phyloP scores from a whole-genome alignment of 345 rosid genomes.

The Camelina hispida region DNA sequence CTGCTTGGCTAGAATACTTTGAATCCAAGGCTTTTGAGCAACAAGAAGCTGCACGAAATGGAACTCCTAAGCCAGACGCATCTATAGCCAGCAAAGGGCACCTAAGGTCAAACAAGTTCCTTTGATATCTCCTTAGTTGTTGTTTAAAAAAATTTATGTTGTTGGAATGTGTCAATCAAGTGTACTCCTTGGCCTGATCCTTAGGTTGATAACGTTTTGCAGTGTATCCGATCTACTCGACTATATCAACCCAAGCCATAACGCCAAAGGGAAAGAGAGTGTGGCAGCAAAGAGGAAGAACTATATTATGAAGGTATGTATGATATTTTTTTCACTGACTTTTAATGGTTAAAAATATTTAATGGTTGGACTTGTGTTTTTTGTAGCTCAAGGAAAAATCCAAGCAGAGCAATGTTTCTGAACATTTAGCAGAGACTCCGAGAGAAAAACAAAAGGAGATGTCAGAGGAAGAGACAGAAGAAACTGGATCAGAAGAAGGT shows the following conservation, averaged over 20 bases:
- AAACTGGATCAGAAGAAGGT: constrained; percentile 50
- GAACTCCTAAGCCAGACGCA: constrained; percentile 96
- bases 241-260: constrained; percentile 89
- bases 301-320: constrained; percentile 67
- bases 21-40: constrained; percentile 98
- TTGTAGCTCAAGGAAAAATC: constrained; percentile 70
- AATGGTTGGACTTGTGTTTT: constrained; percentile 28
- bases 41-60: constrained; percentile 98
- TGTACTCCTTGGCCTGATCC: constrained; percentile 33
- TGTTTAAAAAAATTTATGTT: constrained; percentile 13
- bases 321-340: background rate
- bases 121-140: constrained; percentile 18
- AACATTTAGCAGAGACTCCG: constrained; percentile 52
- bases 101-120: constrained; percentile 64
- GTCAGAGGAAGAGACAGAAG: constrained; percentile 58
- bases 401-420: constrained; percentile 48
- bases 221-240: constrained; percentile 97
- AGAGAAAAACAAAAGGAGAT: constrained; percentile 54
- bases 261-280: constrained; percentile 71
- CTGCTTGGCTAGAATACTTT: constrained; percentile 99
- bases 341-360: background rate
- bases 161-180: constrained; percentile 29
- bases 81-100: constrained; percentile 99
- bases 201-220: constrained; percentile 46
- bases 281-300: constrained; percentile 68